Percentiles rank a stretch among this genome's conserved stretches.
These are phyloP conservation scores for Chimonanthus praecox DNA, from an alignment of 164 flowering plant genomes.

Conservation along the genomic window DNA sequence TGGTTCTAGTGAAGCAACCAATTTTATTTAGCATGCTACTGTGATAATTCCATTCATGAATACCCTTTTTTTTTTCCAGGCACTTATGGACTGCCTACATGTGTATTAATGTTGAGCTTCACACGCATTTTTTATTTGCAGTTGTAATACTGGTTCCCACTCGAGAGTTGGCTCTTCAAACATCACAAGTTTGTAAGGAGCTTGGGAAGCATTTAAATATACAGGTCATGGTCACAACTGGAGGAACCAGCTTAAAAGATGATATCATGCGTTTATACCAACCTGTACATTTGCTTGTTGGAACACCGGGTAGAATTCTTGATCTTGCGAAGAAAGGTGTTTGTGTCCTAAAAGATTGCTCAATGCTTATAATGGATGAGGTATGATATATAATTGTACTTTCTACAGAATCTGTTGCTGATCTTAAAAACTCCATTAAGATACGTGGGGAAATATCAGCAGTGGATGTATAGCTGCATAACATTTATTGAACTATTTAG, in stretches of 20 bases:
- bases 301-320: conserved; percentile 94
- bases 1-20: background rate
- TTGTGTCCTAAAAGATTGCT: conserved; percentile 74
- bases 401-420: background rate
- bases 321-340: conserved; percentile 95
- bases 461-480: background rate
- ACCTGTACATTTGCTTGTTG: conserved; percentile 96
- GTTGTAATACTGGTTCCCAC: conserved; percentile 95
- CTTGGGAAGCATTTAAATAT: conserved; percentile 93
- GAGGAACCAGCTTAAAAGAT: conserved; percentile 95
- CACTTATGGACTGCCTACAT: background rate
- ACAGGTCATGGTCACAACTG: conserved; percentile 96
- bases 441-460: background rate
- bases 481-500: background rate
- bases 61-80: background rate
- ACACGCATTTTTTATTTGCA: conserved; percentile 18
- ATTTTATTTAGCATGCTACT: background rate
- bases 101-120: background rate
- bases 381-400: conserved; percentile 27
- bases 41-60: background rate
- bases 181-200: conserved; percentile 98
- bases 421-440: background rate
- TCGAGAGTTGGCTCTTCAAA: conserved; percentile 95
- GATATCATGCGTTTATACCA: conserved; percentile 98
- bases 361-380: conserved; percentile 98